These are phyloP conservation scores for Anisodus tanguticus DNA, from an alignment of 257 asterid species.

Conservation along the genomic window DNA sequence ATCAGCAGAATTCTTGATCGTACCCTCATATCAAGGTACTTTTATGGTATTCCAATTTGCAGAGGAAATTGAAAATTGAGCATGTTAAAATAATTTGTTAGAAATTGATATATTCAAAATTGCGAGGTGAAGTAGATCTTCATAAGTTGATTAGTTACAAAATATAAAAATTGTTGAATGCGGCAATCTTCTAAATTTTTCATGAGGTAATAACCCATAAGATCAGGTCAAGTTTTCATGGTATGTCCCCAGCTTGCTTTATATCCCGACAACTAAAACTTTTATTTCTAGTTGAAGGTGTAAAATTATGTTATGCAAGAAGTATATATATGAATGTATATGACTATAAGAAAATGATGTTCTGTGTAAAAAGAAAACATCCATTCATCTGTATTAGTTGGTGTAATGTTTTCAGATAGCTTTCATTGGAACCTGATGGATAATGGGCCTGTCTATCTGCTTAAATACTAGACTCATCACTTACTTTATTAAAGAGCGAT, in stretches of 20 bases:
- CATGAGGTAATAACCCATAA: neutral
- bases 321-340: neutral
- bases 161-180: neutral
- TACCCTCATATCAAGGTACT: neutral
- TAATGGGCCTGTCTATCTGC: no score
- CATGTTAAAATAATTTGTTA: neutral
- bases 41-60: neutral
- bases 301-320: neutral
- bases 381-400: neutral
- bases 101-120: neutral
- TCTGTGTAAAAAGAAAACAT: neutral
- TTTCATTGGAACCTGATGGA: no score
- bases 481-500: no score
- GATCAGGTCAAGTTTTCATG: no score
- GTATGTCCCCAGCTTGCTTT: no score
- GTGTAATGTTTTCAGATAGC: neutral
- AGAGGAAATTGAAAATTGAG: neutral
- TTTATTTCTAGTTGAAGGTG: neutral
- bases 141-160: no score
- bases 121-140: no score
- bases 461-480: no score
- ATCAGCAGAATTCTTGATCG: neutral
- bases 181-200: neutral
- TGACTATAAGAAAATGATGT: neutral
- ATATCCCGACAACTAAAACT: neutral